Conservation (phyloP, 805 yeast genomes). For the Teunomyces lycoperdinae region DNA sequence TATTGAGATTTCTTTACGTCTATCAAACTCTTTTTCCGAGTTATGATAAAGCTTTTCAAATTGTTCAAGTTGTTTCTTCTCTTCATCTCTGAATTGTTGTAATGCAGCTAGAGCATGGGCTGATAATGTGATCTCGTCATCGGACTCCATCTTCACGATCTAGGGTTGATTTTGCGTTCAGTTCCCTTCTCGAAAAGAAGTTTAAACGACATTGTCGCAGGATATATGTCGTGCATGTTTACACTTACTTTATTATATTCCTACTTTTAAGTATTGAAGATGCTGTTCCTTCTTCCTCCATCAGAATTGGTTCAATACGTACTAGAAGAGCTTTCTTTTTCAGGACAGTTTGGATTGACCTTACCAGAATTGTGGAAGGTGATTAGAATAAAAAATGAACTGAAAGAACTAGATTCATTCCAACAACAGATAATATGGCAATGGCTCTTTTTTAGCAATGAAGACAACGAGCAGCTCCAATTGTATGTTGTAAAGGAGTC, state of each 20-base stretch:
- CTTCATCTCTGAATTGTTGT: constrained; percentile 66
- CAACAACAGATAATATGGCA: constrained; percentile 41
- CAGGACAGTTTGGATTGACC: constrained; percentile 30
- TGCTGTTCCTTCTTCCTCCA: constrained; percentile 17
- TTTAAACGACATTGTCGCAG: neutral
- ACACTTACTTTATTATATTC: neutral
- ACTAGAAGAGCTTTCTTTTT: constrained; percentile 27
- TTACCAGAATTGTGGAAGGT: constrained; percentile 27
- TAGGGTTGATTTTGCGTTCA: neutral
- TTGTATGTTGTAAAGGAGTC: constrained; percentile 13
- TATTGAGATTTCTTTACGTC: constrained; percentile 44
- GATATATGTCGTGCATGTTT: neutral
- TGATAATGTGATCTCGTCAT: constrained; percentile 46
- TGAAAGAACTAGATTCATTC: constrained; percentile 27
- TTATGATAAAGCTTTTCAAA: constrained; percentile 52
- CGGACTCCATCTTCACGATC: constrained; percentile 30
- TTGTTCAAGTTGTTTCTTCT: constrained; percentile 51
- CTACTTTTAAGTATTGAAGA: neutral
- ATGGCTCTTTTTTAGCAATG: constrained; percentile 28
- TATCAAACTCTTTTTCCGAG: constrained; percentile 57
- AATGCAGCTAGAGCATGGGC: constrained; percentile 52
- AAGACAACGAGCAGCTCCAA: constrained; percentile 11
- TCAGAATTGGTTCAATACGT: constrained; percentile 21
- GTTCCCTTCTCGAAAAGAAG: neutral
- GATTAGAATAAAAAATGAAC: constrained; percentile 17